phyloP scores from a whole-genome alignment of 768 basidiomycete species.

The Lactifluus rugatus region DNA sequence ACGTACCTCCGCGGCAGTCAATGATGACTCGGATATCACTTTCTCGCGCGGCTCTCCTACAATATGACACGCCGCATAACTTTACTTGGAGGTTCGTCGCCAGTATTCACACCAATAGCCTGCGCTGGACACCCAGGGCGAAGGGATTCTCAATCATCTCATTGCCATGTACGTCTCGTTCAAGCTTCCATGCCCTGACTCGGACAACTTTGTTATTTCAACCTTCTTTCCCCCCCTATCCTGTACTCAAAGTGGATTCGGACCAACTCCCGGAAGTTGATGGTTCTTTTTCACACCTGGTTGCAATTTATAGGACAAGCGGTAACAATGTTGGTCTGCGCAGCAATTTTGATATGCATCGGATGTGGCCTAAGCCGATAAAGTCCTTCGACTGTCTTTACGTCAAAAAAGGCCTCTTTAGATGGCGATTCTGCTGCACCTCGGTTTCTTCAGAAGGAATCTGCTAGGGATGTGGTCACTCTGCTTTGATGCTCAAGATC shows the following conservation, averaged over 20 bases:
- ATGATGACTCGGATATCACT: too few species aligned
- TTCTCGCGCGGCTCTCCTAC: too few species aligned
- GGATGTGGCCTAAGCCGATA: neutral
- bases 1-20: neutral
- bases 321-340: neutral
- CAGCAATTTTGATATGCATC: neutral
- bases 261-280: neutral
- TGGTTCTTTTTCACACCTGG: neutral
- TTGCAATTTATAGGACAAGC: neutral
- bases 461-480: neutral
- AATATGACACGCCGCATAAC: too few species aligned
- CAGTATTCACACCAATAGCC: neutral
- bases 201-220: neutral
- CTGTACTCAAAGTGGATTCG: too few species aligned
- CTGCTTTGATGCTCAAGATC: neutral
- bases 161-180: neutral
- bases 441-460: neutral
- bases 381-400: neutral
- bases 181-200: neutral
- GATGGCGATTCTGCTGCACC: neutral
- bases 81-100: neutral
- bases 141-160: neutral
- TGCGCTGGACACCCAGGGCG: neutral
- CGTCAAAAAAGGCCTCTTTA: neutral
- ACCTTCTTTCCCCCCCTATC: neutral